A percentile compares a stretch with the other conserved stretches of the same genome.
Conservation (phyloP, 2,329 filamentous ascomycete genomes). For the Cladosporium halotolerans region DNA sequence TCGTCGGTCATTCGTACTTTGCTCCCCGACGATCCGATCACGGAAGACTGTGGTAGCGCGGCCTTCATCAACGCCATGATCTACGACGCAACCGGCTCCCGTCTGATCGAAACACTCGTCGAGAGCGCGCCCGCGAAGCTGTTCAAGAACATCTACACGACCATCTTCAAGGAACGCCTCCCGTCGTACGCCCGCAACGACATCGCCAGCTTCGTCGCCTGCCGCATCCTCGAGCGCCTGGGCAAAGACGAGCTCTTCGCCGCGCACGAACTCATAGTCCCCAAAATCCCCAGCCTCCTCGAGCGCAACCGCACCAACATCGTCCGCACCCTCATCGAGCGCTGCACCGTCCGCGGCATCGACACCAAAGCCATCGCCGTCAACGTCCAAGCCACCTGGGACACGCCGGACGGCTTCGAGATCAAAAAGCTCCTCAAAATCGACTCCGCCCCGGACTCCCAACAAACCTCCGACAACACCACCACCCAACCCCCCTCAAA, state of each 20-base stretch:
- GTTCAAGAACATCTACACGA: slow-evolving; percentile 81
- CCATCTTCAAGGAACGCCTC: slow-evolving; percentile 73
- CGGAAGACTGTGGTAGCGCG: slow-evolving; percentile 65
- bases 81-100: slow-evolving; percentile 85
- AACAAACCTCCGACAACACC: slow-evolving; percentile 11
- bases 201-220: slow-evolving; percentile 80
- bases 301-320: slow-evolving; percentile 71
- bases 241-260: slow-evolving; percentile 77
- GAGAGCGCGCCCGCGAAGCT: slow-evolving; percentile 74
- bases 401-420: slow-evolving; percentile 43
- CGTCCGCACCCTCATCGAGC: slow-evolving; percentile 74
- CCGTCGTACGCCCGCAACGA: slow-evolving; percentile 80
- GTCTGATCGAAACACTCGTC: slow-evolving; percentile 81
- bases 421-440: slow-evolving; percentile 56
- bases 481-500: slow-evolving; percentile 12
- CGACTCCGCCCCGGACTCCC: slow-evolving; percentile 32
- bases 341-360: slow-evolving; percentile 63
- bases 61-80: slow-evolving; percentile 79
- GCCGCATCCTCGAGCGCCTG: slow-evolving; percentile 73
- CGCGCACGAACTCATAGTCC: slow-evolving; percentile 64
- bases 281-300: slow-evolving; percentile 67
- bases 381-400: slow-evolving; percentile 53
- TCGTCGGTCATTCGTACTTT: slow-evolving; percentile 69
- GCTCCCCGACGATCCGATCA: slow-evolving; percentile 71
- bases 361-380: slow-evolving; percentile 51